Base-by-base conservation (phyloP, 805 yeast genomes). In the Myxozyma geophila region DNA sequence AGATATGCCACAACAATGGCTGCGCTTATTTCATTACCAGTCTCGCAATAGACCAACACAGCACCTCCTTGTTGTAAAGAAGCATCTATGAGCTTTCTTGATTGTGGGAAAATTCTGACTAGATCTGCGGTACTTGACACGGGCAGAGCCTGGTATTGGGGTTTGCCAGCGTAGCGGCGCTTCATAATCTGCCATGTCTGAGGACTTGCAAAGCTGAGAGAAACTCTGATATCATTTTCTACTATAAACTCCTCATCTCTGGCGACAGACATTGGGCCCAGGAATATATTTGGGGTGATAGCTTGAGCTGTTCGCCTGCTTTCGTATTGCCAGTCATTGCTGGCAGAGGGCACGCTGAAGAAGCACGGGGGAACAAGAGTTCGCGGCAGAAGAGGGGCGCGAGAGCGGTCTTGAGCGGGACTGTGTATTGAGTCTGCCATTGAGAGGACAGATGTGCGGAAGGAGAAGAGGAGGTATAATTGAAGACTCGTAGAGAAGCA, bases 261-360 rank as follows among this genome's bases (percentile, higher is more conserved):
- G n/a, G 81, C 70, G 0, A 79, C 75, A 55, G 80, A 74, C 59
- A 81, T 66, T 1, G 85, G 83, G 1, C 86, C 85, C 37, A 83
- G 74, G 75, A 79, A 81, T 2, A 82, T 71, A 51, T 76, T 73
- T 19, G 76, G 76, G 9, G 78, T 72, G 17, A 83, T 62, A 62
- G 74, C 75, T 69, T 82, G 85, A 2, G 85, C 81, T 44, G 73
- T 59, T 46, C 74, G 70, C n/a, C 78, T 72, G 43, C 62, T 39
- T 47, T 74, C 77, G 54, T 73, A 73, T 2, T 67, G 65, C 77
- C 77, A 75, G 9, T 68, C 67, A 13, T 68, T 55, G 36, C 70
- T 54, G 36, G 70, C 62, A 7, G 69, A 37, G 8, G 75, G 71
- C 44, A 71, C 73, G 51, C 58, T 63, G 41, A 71, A 58, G 54